These are phyloP conservation scores for Entophlyctis luteolus DNA, from an alignment of 192 early-diverging fungal species.

Conservation along the genomic window DNA sequence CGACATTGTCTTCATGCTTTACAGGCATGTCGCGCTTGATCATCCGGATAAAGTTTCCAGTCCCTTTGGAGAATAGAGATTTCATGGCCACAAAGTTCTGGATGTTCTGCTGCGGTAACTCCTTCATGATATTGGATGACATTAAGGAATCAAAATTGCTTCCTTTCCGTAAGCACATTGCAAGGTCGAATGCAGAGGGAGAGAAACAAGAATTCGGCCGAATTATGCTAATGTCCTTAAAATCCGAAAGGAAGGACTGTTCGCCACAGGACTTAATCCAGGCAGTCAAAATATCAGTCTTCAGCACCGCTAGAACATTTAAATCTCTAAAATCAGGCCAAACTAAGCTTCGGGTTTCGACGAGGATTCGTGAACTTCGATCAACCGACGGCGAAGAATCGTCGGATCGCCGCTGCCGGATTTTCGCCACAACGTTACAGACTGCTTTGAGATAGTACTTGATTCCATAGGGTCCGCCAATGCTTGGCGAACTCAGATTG, in stretches of 20 bases:
- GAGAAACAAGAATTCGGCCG: no score
- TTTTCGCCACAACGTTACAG: neutral
- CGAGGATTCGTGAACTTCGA: neutral
- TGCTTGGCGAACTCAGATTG: neutral
- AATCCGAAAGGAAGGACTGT: neutral
- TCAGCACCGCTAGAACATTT: slow-evolving; percentile 14
- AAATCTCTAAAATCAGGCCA: slow-evolving; percentile 15
- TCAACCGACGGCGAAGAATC: neutral
- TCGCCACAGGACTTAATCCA: neutral
- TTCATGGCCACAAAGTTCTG: no score
- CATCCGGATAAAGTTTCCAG: no score
- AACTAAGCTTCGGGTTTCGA: neutral
- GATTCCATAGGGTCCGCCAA: neutral
- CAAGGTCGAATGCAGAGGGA: no score
- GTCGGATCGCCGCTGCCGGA: neutral
- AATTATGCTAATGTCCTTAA: no score
- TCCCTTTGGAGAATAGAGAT: no score
- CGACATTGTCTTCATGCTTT: neutral
- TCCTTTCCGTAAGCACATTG: no score
- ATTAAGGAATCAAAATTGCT: no score
- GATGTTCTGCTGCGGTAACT: no score
- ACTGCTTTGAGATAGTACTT: slow-evolving; percentile 3
- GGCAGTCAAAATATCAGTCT: neutral
- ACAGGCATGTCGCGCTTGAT: no score
- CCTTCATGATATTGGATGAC: no score